phyloP scores from a whole-genome alignment of 169 alveolate genomes.

The Perkinsus chesapeaki region DNA sequence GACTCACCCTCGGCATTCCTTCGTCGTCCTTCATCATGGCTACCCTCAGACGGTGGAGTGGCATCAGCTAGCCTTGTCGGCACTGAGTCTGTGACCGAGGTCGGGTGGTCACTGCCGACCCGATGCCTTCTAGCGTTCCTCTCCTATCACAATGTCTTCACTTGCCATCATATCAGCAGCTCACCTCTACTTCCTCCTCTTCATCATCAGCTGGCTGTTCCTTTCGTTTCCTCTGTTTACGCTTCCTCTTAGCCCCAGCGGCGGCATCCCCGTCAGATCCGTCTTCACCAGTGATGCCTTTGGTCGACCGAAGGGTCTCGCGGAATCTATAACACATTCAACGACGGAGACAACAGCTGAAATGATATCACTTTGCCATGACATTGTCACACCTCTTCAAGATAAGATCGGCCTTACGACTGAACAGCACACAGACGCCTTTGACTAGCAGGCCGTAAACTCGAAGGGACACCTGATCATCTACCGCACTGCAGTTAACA shows the following conservation, averaged over 20 bases:
- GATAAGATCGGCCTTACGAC: neutral
- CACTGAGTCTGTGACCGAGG: neutral
- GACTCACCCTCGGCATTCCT: too few relatives aligned
- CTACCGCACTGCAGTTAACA: neutral
- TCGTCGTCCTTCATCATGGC: neutral
- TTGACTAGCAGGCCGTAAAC: neutral
- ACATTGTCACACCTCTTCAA: neutral
- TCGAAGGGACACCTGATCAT: neutral
- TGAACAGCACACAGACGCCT: neutral
- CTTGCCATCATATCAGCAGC: too few relatives aligned
- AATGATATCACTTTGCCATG: neutral
- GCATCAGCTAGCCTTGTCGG: neutral
- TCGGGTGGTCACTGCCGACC: neutral
- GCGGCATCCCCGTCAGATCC: neutral
- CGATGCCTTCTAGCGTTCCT: too few relatives aligned
- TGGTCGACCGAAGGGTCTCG: neutral
- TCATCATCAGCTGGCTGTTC: neutral
- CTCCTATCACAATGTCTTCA: too few relatives aligned
- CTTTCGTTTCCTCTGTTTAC: neutral
- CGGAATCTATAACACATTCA: neutral
- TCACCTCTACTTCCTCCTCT: too few relatives aligned
- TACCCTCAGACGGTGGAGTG: neutral
- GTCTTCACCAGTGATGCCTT: neutral
- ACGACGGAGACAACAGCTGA: neutral
- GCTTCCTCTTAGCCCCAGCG: neutral